phyloP scores from a whole-genome alignment of 1,284 basidiomycete species.

The Waitea zeae region DNA sequence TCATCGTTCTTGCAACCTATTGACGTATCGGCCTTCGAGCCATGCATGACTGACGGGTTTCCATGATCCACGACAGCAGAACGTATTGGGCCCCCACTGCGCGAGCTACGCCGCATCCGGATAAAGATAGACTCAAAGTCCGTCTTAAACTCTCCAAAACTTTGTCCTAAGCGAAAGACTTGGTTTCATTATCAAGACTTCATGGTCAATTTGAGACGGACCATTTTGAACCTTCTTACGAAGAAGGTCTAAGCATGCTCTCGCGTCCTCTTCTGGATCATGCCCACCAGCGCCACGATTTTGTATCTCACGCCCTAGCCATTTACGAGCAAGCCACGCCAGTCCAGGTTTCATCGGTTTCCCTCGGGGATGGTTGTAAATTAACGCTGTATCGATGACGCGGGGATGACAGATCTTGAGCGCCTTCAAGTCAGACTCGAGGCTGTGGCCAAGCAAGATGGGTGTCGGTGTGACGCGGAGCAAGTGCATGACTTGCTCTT shows the following conservation, averaged over 20 bases:
- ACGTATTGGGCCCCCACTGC: conserved; percentile 24
- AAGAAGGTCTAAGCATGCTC: conserved; percentile 70
- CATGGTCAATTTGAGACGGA: conserved; percentile 10
- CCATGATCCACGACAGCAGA: conserved; percentile 75
- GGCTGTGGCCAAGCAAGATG: conserved; percentile 84
- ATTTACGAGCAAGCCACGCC: conserved; percentile 85
- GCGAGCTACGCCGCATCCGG: conserved; percentile 41
- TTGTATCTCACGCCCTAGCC: conserved; percentile 80
- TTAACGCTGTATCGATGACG: conserved; percentile 79
- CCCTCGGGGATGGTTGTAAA: conserved; percentile 81
- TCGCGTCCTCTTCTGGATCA: conserved; percentile 83
- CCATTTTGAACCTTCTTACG: conserved; percentile 66
- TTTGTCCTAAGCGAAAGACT: conserved; percentile 29
- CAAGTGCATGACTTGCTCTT: conserved; percentile 40
- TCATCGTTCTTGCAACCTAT: conserved; percentile 60
- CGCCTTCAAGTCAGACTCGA: conserved; percentile 79
- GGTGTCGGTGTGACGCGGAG: conserved; percentile 44
- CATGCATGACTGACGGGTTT: conserved; percentile 67
- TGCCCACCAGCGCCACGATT: conserved; percentile 63
- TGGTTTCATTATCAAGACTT: neutral
- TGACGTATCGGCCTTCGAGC: conserved; percentile 60
- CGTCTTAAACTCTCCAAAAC: conserved; percentile 73
- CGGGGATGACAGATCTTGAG: conserved; percentile 70
- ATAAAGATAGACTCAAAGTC: conserved; percentile 82
- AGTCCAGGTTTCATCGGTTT: conserved; percentile 82